Evolutionary conservation across 371 early-diverging fungal genomes (phyloP).

Genomic region (Saksenaea vasiformis): DNA sequence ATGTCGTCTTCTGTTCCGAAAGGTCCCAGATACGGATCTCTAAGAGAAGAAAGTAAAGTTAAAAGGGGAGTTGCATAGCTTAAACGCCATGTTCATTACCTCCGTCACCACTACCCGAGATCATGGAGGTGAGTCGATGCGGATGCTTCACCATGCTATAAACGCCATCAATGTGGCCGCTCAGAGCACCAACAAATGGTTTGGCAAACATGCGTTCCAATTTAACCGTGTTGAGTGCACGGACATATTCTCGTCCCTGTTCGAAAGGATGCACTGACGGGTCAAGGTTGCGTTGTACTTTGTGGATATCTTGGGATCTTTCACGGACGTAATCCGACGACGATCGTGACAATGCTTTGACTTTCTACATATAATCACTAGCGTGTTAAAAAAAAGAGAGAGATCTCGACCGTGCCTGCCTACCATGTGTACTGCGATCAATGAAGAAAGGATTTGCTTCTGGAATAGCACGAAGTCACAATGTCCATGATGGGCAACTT

Average conservation of each 20-base stretch:
- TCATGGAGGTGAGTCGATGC: conserved; percentile 72
- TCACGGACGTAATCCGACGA: conserved; percentile 82
- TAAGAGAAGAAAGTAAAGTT: conserved; percentile 13
- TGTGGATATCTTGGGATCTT: conserved; percentile 84
- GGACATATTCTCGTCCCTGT: conserved; percentile 95
- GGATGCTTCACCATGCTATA: conserved; percentile 94
- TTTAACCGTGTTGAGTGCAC: conserved; percentile 97
- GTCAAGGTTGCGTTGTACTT: conserved; percentile 91
- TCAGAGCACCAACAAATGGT: conserved; percentile 93
- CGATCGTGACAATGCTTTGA: conserved; percentile 86
- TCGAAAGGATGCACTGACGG: conserved; percentile 94
- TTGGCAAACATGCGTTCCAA: conserved; percentile 98
- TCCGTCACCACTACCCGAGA: conserved; percentile 95
- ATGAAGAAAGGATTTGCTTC: too few relatives aligned
- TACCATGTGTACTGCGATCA: too few relatives aligned
- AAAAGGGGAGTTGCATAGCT: background rate
- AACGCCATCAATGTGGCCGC: conserved; percentile 97
- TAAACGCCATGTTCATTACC: conserved; percentile 39
- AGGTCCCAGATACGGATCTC: conserved; percentile 89
- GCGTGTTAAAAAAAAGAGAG: background rate
- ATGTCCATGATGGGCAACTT: too few relatives aligned
- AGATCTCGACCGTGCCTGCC: background rate
- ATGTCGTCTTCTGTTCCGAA: conserved; percentile 67
- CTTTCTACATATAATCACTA: conserved; percentile 64
- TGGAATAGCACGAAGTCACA: too few relatives aligned